Evolutionary conservation across 371 early-diverging fungal species (phyloP), one percentile per base, ranked within the genome.

Genomic region (Chytridium lagenaria): DNA sequence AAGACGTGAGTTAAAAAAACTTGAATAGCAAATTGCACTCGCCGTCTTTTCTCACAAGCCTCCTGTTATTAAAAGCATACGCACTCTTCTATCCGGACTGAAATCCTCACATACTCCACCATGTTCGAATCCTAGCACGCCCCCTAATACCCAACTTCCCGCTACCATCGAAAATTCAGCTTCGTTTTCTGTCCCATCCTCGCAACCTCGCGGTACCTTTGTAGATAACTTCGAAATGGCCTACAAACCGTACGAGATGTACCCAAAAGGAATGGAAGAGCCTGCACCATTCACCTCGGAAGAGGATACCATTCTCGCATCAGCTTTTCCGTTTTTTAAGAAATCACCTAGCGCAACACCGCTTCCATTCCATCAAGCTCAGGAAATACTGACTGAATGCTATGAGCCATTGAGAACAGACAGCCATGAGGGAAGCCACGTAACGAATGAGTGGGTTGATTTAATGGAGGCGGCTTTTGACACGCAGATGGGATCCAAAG

Each of bases 391-490:
- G n/a, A n/a, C n/a, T n/a, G n/a, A n/a, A n/a, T n/a, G n/a, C n/a
- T n/a, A n/a, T n/a, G n/a, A n/a, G n/a, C n/a, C n/a, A n/a, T n/a
- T n/a, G n/a, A n/a, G n/a, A n/a, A n/a, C n/a, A n/a, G n/a, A n/a
- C n/a, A n/a, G n/a, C 7, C 26, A 30, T 30, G 57, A 30, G 7
- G 22, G 57, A 57, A 26, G 30, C 22, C 57, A 26, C 57, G n/a
- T 23, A 26, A 52, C 16, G 16, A 26, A 5, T 23, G 12, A 52
- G 55, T 52, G 7, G 55, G 55, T 52, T 26, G 55, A 52, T 52
- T 26, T 52, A 26, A 52, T 52, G 55, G 55, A 52, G 26, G 55
- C 7, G 26, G 55, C 55, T n/a, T 52, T 52, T 52, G 55, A 10
- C n/a, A 30, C 44, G 30, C 37, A 38, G 66, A 5, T 26, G 66